Evolutionary conservation across 495 filamentous ascomycete genomes (phyloP).

Genomic region (Xylaria grammica): DNA sequence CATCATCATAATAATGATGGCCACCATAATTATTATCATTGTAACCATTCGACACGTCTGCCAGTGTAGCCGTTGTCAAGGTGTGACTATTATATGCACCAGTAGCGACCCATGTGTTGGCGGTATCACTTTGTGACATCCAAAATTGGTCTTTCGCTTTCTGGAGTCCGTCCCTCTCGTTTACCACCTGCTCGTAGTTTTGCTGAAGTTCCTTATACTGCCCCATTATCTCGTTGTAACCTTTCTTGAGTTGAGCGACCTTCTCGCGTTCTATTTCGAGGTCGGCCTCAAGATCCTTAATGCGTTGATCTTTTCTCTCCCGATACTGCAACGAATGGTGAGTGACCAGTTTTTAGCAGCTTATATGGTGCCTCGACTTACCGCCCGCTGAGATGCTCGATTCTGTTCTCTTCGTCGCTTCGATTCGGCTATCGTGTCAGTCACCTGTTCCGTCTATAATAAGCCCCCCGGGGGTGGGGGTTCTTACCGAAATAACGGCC

Average conservation of each 20-base stretch:
- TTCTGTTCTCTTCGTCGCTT: conserved; percentile 64
- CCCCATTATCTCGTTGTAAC: too few relatives aligned
- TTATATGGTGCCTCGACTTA: conserved; percentile 15
- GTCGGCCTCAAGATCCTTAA: conserved; percentile 74
- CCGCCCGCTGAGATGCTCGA: conserved; percentile 59
- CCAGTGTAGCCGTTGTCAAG: too few relatives aligned
- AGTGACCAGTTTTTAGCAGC: background rate
- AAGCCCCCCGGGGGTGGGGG: background rate
- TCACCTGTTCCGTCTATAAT: background rate
- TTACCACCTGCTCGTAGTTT: too few relatives aligned
- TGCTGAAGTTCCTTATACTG: too few relatives aligned
- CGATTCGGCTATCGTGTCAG: conserved; percentile 27
- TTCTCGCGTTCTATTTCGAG: conserved; percentile 51
- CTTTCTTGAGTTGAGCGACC: conserved; percentile 26
- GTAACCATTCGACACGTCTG: too few relatives aligned
- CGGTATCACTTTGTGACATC: too few relatives aligned
- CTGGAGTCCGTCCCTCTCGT: too few relatives aligned
- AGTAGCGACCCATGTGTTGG: too few relatives aligned
- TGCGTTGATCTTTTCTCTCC: conserved; percentile 82
- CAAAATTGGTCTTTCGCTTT: too few relatives aligned
- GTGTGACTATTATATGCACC: too few relatives aligned
- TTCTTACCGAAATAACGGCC: conserved; percentile 52
- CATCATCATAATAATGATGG: too few relatives aligned
- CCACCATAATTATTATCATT: too few relatives aligned
- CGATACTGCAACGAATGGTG: conserved; percentile 59